Evolutionary conservation across 768 basidiomycete genomes (phyloP), one percentile per base, ranked within the genome.

Genomic region (Kwoniella dejecticola): DNA sequence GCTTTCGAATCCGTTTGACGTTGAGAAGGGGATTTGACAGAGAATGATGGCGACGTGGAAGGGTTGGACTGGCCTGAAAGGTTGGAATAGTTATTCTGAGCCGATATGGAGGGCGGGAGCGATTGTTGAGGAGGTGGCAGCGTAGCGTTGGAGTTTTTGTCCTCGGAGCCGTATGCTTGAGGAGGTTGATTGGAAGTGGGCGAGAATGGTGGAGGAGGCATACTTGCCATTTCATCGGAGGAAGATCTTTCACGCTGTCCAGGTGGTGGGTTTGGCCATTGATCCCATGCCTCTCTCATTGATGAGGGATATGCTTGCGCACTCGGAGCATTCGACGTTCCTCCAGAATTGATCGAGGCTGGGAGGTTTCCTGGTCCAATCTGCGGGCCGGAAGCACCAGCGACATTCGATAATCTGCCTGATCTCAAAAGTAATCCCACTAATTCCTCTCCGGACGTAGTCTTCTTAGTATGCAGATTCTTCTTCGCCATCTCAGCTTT

Each of bases 401-500:
- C 54, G 52, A 68, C 46, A 12, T 64, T 63, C 10, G 70, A 66
- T 29, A 76, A 50, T 55, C 74, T 53, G 7, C 75, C 74, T 15
- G 63, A 67, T 33, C 71, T 48, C 4, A 74, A 49, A 47, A 76
- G 58, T 30, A 75, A 48, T 21, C 76, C 72, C 5, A 75, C 67
- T 27, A 77, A 40, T 52, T 78, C 78, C 26, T 78, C 78, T 11
- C 71, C 85, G n/a, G 90, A 90, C 23, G 91, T 87, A 2, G 89
- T 89, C 38, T 91, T 83, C 81, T 95, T 96, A 19, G 93, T 95
- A 74, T 99, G 95, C 38, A 99, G 80, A 74, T 99, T 98, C 85
- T 99, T 99, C 86, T 98, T 98, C 19, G 96, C 96, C 94, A 99
- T 97, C 81, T 98, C 96, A 21, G 95, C 96, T 79, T 97, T 98